Base-by-base conservation (phyloP, 2,329 filamentous ascomycete genomes). In the Ciborinia camelliae region DNA sequence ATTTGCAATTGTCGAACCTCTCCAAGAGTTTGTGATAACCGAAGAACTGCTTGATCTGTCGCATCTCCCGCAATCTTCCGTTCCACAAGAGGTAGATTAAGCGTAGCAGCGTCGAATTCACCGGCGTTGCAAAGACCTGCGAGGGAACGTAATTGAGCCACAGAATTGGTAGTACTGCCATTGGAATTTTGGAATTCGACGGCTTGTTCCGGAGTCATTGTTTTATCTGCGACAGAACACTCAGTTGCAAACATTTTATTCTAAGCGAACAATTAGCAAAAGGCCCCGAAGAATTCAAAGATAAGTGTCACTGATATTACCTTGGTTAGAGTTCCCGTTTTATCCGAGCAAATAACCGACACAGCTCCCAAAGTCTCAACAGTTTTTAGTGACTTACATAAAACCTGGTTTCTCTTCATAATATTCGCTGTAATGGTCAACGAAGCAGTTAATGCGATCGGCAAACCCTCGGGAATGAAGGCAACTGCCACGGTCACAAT, bases 321-420 rank as follows among this genome's bases (percentile, higher is more conserved):
- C 69, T 72, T 71, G 20, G 87, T 90, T 65, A 90, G 76, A 0
- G 87, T 90, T 7, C 89, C 89, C 0, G 89, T 92, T 79, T 91
- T 92, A 74, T 92, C 89, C 0, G 87, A 90, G 74, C 89, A 90
- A 53, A 92, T 86, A 10, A 90, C 83, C 0, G 86, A 89, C 0
- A 91, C 89, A 0, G 86, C 82, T 85, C 82, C 89, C 0, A 92
- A 80, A 0, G 89, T 91, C 76, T 92, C 89, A 0, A 91, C 89
- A 0, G 90, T 91, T 76, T 90, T 90, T 57, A 92, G 80, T 0
- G 87, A 90, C 76, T 92, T 92, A 84, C 89, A 91, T 10, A 92
- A 81, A 37, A 92, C 86, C 73, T 89, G 88, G 74, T 91, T 87
- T 75, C 87, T 87, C 69, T 82, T 82, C 90, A 93, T 92, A 69